phyloP scores from a whole-genome alignment of 1,139 yeast genomes.

The Lipomyces yarrowii region DNA sequence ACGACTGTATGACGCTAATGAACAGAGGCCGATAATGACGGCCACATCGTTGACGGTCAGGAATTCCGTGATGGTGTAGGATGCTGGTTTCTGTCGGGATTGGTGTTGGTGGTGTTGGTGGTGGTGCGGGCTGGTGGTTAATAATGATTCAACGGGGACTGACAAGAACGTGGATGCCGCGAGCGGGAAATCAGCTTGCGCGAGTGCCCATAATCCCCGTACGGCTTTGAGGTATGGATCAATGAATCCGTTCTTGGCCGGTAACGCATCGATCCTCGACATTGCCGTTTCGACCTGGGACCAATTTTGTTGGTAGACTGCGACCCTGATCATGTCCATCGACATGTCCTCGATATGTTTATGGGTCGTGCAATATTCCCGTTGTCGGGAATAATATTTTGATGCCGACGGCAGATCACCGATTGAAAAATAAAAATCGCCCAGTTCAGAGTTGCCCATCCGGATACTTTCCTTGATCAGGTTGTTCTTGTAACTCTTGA shows the following conservation, averaged over 20 bases:
- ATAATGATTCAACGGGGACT: slow-evolving; percentile 13
- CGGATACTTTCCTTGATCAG: slow-evolving; percentile 35
- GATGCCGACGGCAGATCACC: slow-evolving; percentile 32
- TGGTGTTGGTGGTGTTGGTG: too few relatives aligned
- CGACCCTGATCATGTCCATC: slow-evolving; percentile 29
- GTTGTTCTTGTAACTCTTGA: slow-evolving; percentile 34
- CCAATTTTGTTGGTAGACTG: slow-evolving; percentile 27
- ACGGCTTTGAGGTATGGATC: slow-evolving; percentile 21
- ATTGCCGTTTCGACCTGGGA: slow-evolving; percentile 29
- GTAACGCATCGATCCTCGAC: slow-evolving; percentile 20
- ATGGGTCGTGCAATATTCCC: slow-evolving; percentile 34
- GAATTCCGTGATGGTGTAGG: slow-evolving; percentile 22
- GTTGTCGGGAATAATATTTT: slow-evolving; percentile 25
- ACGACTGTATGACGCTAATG: slow-evolving; percentile 31
- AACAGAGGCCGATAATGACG: slow-evolving; percentile 23
- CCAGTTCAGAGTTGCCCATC: slow-evolving; percentile 34
- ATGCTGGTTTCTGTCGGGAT: background rate
- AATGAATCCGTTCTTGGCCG: slow-evolving; percentile 9
- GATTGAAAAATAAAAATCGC: slow-evolving; percentile 25
- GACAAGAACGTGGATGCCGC: slow-evolving; percentile 25
- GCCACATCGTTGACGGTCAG: slow-evolving; percentile 32
- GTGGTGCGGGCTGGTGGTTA: too few relatives aligned
- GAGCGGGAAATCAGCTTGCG: slow-evolving; percentile 16
- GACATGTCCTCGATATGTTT: slow-evolving; percentile 28
- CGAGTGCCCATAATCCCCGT: slow-evolving; percentile 20